Percentiles rank a stretch among this genome's conserved stretches.
Conservation (phyloP, 768 basidiomycete genomes). For the Tricholoma flavovirens region DNA sequence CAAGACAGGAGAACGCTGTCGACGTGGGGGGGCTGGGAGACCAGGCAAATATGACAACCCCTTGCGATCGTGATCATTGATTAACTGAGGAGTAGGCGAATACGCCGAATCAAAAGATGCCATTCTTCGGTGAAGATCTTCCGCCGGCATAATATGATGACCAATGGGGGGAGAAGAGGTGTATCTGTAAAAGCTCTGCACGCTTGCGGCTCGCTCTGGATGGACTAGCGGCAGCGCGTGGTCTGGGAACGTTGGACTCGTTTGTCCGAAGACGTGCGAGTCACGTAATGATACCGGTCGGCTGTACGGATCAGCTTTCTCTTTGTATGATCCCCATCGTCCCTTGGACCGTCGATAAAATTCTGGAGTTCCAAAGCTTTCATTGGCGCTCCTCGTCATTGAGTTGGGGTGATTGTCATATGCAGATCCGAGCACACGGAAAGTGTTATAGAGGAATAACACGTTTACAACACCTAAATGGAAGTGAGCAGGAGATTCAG, state of each 20-base stretch:
- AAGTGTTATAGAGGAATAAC: constrained; percentile 60
- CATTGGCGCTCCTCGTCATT: constrained; percentile 22
- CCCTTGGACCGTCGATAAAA: constrained; percentile 14
- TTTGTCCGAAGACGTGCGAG: constrained; percentile 5
- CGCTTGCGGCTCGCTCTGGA: constrained; percentile 17
- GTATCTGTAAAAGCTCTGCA: constrained; percentile 19
- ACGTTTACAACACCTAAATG: constrained; percentile 60
- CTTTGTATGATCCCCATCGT: constrained; percentile 5
- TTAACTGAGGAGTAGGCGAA: constrained; percentile 1
- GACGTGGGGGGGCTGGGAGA: constrained; percentile 34
- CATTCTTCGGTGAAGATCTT: constrained; percentile 18
- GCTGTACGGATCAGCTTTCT: constrained; percentile 20
- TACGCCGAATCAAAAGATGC: constrained; percentile 14
- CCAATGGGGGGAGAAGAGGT: constrained; percentile 17
- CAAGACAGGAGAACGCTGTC: constrained; percentile 19
- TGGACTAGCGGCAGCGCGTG: constrained; percentile 16
- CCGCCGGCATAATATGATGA: constrained; percentile 21
- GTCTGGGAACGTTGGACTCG: constrained; percentile 7
- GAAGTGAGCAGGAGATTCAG: background rate
- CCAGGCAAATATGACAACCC: constrained; percentile 24
- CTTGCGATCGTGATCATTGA: constrained; percentile 16
- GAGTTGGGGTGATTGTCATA: constrained; percentile 28
- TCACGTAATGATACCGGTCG: constrained; percentile 5
- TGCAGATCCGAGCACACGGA: constrained; percentile 53
- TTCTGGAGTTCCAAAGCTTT: constrained; percentile 25